Percentiles rank a stretch among this genome's conserved stretches.
Evolutionary conservation across 2,329 filamentous ascomycete species (phyloP).

Genomic region (Penicillium palitans): DNA sequence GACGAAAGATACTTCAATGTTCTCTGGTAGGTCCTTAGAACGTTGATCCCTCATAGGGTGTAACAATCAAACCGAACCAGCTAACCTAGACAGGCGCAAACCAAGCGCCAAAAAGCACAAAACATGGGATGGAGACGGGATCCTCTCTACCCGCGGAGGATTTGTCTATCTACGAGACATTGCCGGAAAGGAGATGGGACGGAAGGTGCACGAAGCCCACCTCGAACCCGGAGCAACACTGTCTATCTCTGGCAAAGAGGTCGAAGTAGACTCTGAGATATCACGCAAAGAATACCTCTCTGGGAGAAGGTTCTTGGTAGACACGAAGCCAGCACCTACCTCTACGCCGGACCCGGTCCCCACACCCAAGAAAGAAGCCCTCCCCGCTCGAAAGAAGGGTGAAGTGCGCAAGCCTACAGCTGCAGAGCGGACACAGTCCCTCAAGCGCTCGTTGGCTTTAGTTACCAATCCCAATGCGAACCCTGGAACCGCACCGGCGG

Average conservation of each 20-base stretch:
- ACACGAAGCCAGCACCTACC: slow-evolving; percentile 25
- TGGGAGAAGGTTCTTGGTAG: slow-evolving; percentile 28
- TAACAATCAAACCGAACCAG: neutral
- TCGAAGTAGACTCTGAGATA: slow-evolving; percentile 66
- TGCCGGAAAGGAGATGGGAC: slow-evolving; percentile 64
- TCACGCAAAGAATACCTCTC: slow-evolving; percentile 59
- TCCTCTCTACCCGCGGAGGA: slow-evolving; percentile 59
- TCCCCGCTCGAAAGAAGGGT: slow-evolving; percentile 18
- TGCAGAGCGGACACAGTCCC: slow-evolving; percentile 11
- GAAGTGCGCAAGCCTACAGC: slow-evolving; percentile 11
- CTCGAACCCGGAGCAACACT: slow-evolving; percentile 62
- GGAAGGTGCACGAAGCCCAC: slow-evolving; percentile 55
- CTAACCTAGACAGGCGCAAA: slow-evolving; percentile 57
- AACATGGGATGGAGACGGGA: slow-evolving; percentile 73
- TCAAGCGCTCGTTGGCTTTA: slow-evolving; percentile 18
- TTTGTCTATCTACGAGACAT: slow-evolving; percentile 63
- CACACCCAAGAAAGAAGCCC: slow-evolving; percentile 20
- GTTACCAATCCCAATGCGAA: slow-evolving; percentile 42
- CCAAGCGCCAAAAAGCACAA: slow-evolving; percentile 72
- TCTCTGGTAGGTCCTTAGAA: slow-evolving; percentile 42
- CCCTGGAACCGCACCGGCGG: slow-evolving; percentile 44
- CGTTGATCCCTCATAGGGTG: neutral
- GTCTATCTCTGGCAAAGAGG: slow-evolving; percentile 65
- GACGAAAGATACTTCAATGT: slow-evolving; percentile 49
- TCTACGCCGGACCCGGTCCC: slow-evolving; percentile 10